Evolutionary conservation across 495 filamentous ascomycete species (phyloP), one percentile per base, ranked within the genome.

Genomic region (Neohortaea acidophila): DNA sequence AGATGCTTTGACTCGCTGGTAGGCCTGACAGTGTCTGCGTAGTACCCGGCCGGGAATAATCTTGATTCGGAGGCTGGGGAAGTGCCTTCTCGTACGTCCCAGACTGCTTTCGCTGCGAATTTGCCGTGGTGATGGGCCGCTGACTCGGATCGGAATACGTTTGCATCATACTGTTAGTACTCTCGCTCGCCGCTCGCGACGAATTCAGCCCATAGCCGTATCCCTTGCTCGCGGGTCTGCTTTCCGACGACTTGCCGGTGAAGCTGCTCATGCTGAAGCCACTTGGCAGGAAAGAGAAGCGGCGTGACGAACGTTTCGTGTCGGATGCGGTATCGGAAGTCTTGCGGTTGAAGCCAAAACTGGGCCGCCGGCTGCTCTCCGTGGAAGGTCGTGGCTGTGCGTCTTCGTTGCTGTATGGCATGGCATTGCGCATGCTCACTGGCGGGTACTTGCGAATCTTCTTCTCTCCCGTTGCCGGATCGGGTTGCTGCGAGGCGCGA

Each of bases 371-470:
- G 19, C 77, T 67, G 4, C 81, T 91, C 49, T 93, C 86, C 56
- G 79, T 77, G 3, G 83, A 92, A 25, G 69, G 66, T 29, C 87
- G 69, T 6, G 78, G 69, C 63, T 61, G 7, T 70, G 66, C 31
- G 68, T 72, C 45, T 73, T 72, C 81, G 83, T 86, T 86, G 21
- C 79, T 21, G 81, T 81, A 22, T 80, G 84, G 52, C 79, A 86
- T 38, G 49, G 41, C 47, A 49, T 54, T 44, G 33, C 48, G 27
- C 54, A 57, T 57, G 44, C 52, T 57, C 17, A 44, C 39, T 2
- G 54, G 54, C 11, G 54, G 54, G 34, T 57, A 53, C 3, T 21
- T 43, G 12, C 44, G 28, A 21, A 51, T 40, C 2, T 47, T 59
- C 43, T 65, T 64, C 37, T 60, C 54, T 17, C 51, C 56, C 48